Conservation (phyloP, 1,284 basidiomycete species). For the Austroboletus novae-zelandiae region DNA sequence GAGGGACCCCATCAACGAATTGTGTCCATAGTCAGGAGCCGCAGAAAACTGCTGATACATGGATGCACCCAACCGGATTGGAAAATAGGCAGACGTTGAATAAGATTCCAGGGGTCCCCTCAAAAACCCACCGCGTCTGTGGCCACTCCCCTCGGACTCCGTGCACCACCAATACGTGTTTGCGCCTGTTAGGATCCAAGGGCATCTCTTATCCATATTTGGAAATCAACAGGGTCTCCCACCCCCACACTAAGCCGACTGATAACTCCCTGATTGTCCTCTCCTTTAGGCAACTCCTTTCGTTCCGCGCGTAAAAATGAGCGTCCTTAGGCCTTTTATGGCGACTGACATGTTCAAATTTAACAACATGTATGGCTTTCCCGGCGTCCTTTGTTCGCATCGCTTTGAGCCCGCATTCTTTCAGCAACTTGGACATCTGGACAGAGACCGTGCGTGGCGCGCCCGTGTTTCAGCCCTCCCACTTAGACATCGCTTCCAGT, state of each 20-base stretch:
- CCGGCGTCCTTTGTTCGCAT: not conserved
- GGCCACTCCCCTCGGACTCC: slow-evolving; percentile 19
- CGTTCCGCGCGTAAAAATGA: slow-evolving; percentile 53
- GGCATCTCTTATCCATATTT: not conserved
- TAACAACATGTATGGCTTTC: slow-evolving; percentile 72
- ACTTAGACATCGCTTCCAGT: slow-evolving; percentile 43
- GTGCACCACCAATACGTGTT: slow-evolving; percentile 26
- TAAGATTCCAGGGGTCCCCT: slow-evolving; percentile 32
- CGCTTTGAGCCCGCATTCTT: slow-evolving; percentile 2
- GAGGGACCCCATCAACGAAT: slow-evolving; percentile 32
- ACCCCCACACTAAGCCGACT: not conserved
- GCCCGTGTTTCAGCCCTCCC: not conserved
- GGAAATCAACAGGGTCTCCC: not conserved
- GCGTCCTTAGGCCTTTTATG: slow-evolving; percentile 77
- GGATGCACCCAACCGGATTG: slow-evolving; percentile 19
- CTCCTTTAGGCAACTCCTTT: not conserved
- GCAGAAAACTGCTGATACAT: slow-evolving; percentile 40
- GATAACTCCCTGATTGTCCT: not conserved
- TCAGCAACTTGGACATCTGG: slow-evolving; percentile 89
- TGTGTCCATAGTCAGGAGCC: slow-evolving; percentile 35
- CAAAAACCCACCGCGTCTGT: not conserved
- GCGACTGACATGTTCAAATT: slow-evolving; percentile 89
- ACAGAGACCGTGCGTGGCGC: slow-evolving; percentile 76
- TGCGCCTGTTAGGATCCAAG: slow-evolving; percentile 32
- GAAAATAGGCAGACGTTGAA: slow-evolving; percentile 26